Conservation (phyloP, 805 yeast genomes). For the Kurtzmaniella fragi region DNA sequence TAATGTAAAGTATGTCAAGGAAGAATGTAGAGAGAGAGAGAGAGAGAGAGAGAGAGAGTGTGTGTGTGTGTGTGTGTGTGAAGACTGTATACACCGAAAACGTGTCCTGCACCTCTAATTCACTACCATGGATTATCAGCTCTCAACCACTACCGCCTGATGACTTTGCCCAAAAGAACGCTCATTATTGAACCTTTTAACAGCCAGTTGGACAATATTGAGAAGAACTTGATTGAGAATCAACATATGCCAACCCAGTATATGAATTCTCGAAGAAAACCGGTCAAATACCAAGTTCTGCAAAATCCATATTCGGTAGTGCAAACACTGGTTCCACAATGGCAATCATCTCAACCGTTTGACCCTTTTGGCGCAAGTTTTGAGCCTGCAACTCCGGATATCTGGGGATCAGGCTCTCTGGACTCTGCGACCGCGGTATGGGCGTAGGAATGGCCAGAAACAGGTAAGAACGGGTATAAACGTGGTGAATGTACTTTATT, state of each 20-base stretch:
- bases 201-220: slow-evolving; percentile 27
- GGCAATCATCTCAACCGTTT: not conserved
- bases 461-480: too few species aligned
- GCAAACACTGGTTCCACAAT: not conserved
- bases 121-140: too few species aligned
- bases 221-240: slow-evolving; percentile 25
- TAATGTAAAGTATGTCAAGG: not conserved
- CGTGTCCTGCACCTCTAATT: too few species aligned
- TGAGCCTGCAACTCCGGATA: not conserved
- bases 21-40: too few species aligned
- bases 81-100: too few species aligned
- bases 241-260: slow-evolving; percentile 26
- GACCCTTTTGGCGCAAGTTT: slow-evolving; percentile 2
- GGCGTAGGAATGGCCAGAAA: too few species aligned
- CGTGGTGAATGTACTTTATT: too few species aligned
- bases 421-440: too few species aligned
- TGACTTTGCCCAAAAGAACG: slow-evolving; percentile 10
- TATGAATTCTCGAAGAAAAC: slow-evolving; percentile 3
- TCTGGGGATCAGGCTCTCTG: slow-evolving; percentile 1
- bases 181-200: slow-evolving; percentile 27
- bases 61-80: too few species aligned
- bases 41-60: too few species aligned
- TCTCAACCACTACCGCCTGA: not conserved
- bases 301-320: not conserved
- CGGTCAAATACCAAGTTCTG: not conserved